Percentiles rank a stretch among this genome's conserved stretches.
Evolutionary conservation across 2,329 filamentous ascomycete genomes (phyloP).

Genomic region (Aspergillus neotritici): DNA sequence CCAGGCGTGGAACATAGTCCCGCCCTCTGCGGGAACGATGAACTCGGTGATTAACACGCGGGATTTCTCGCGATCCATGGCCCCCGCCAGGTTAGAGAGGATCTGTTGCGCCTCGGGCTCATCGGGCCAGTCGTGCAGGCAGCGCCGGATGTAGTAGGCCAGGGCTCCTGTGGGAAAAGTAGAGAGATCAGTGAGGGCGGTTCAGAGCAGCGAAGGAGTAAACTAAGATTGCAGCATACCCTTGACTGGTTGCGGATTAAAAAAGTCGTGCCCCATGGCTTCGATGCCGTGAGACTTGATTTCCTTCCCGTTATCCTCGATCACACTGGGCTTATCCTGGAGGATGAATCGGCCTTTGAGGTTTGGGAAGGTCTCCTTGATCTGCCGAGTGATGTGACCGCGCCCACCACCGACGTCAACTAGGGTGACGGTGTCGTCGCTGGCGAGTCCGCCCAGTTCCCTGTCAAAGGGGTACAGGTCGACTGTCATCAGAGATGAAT

Average conservation of each 20-base stretch:
- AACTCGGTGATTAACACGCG: slow-evolving; percentile 23
- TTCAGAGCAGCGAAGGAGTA: not conserved
- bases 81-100: slow-evolving; percentile 15
- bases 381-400: slow-evolving; percentile 13
- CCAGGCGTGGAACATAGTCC: slow-evolving; percentile 16
- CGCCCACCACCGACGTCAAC: slow-evolving; percentile 19
- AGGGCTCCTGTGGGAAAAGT: slow-evolving; percentile 13
- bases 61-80: slow-evolving; percentile 17
- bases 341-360: slow-evolving; percentile 18
- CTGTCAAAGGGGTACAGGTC: slow-evolving; percentile 19
- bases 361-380: slow-evolving; percentile 6
- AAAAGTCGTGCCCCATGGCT: slow-evolving; percentile 17
- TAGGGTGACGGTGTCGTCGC: slow-evolving; percentile 12
- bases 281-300: slow-evolving; percentile 11
- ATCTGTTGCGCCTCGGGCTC: slow-evolving; percentile 11
- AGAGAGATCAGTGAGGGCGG: no score
- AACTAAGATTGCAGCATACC: slow-evolving; percentile 8
- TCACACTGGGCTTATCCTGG: slow-evolving; percentile 16
- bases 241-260: slow-evolving; percentile 18
- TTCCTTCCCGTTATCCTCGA: slow-evolving; percentile 9
- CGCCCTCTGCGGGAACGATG: slow-evolving; percentile 19
- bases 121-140: slow-evolving; percentile 27
- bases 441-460: slow-evolving; percentile 8
- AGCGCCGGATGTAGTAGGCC: slow-evolving; percentile 28
- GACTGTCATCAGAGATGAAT: slow-evolving; percentile 11